Evolutionary conservation across 495 filamentous ascomycete genomes (phyloP), one percentile per base, ranked within the genome.

Genomic region (Penicillium tannophilum): DNA sequence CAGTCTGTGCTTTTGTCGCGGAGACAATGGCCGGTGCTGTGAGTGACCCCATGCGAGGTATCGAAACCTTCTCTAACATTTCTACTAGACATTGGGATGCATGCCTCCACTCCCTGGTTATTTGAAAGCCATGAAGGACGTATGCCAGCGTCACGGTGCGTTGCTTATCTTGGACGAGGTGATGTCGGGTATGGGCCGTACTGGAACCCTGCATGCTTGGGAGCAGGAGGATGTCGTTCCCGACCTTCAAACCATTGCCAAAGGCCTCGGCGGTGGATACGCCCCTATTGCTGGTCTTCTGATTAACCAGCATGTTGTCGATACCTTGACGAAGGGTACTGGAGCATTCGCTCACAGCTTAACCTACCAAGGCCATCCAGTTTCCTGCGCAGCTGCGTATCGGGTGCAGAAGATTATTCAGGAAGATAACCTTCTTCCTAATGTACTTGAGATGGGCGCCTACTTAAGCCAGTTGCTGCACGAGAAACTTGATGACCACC

Each of bases 181-280:
- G 26, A 92, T 93, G 89, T 85, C 87, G 61, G 90, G 88, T 0
- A 90, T 90, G 83, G 89, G 88, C 1, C 80, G 87, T 8, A 82
- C 79, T n/a, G 88, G 88, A 1, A 88, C 84, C 1, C 64, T 89
- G 4, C 86, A 88, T 50, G 87, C 84, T 2, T 91, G 86, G 85
- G 78, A 90, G 54, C 80, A 84, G 47, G 87, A 90, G 65, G 52
- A 42, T 19, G 71, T 85, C 12, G 77, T 81, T 0, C 87, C 86
- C 0, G 88, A 90, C 65, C 80, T 91, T n/a, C 81, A 86, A 64
- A 83, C 84, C 0, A 79, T 89, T 20, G 88, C 82, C 1, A 91
- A 91, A 64, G 85, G 83, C 0, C 75, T 91, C 0, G 87, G 85
- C 4, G 88, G 83, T 39, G 88, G 86, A 0, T 88, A 87, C 51